Conservation (phyloP, 352 stramenopile genomes). For the Pythium myriotylum region DNA sequence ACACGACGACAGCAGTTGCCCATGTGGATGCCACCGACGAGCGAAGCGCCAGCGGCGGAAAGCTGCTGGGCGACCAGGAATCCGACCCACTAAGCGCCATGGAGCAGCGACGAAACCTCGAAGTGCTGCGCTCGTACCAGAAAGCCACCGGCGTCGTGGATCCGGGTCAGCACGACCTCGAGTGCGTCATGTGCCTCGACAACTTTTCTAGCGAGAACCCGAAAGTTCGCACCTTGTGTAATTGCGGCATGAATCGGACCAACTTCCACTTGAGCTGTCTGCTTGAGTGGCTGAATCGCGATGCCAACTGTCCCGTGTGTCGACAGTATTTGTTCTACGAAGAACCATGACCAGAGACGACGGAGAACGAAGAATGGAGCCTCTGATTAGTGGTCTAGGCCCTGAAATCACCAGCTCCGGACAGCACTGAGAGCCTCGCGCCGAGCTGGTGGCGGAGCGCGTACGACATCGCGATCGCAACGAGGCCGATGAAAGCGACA, state of each 20-base stretch:
- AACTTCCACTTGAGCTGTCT: constrained; percentile 91
- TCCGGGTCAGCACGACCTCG: constrained; percentile 64
- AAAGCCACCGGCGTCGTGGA: constrained; percentile 63
- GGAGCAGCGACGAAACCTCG: constrained; percentile 36
- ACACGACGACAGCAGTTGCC: neutral
- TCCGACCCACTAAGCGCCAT: constrained; percentile 16
- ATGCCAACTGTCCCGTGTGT: constrained; percentile 86
- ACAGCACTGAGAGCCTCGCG: constrained; percentile 14
- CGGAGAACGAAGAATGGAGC: neutral
- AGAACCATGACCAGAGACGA: constrained; percentile 44
- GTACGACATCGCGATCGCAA: constrained; percentile 23
- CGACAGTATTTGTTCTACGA: constrained; percentile 88
- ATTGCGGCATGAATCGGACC: constrained; percentile 88
- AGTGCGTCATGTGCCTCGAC: constrained; percentile 75
- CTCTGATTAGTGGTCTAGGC: neutral
- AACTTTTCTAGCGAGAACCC: constrained; percentile 51
- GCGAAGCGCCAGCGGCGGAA: neutral
- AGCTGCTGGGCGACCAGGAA: constrained; percentile 3
- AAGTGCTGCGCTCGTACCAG: constrained; percentile 73
- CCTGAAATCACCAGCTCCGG: neutral
- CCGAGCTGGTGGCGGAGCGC: constrained; percentile 22
- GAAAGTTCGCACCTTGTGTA: constrained; percentile 85
- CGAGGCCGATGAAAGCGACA: constrained; percentile 16
- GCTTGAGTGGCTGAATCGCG: constrained; percentile 85
- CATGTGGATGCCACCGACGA: neutral